These are phyloP conservation scores for Brassica juncea DNA, from an alignment of 345 rosid genomes.

Conservation along the genomic window DNA sequence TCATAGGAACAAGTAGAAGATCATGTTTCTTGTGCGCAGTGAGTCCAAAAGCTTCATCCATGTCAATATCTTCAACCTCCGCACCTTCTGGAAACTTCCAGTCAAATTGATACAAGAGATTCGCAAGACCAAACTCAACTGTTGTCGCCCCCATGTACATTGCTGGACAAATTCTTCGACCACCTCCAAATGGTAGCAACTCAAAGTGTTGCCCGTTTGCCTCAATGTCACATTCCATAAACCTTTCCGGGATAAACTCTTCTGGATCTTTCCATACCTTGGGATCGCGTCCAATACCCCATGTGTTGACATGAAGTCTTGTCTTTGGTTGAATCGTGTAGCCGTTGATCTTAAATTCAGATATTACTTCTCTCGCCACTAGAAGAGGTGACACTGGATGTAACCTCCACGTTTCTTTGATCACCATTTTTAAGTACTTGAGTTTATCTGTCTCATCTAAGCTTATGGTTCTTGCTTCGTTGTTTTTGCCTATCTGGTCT, in stretches of 20 bases:
- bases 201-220: slow-evolving; percentile 41
- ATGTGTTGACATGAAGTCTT: slow-evolving; percentile 42
- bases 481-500: slow-evolving; percentile 23
- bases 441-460: slow-evolving; percentile 31
- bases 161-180: slow-evolving; percentile 46
- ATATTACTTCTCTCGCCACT: slow-evolving; percentile 44
- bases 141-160: slow-evolving; percentile 31
- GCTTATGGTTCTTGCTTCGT: slow-evolving; percentile 18
- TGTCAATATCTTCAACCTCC: slow-evolving; percentile 14
- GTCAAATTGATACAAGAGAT: slow-evolving; percentile 37
- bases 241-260: slow-evolving; percentile 46
- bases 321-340: slow-evolving; percentile 42
- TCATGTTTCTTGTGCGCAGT: slow-evolving; percentile 27
- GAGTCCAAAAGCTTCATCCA: slow-evolving; percentile 38
- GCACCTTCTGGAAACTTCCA: slow-evolving; percentile 44
- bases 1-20: slow-evolving; percentile 35
- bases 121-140: slow-evolving; percentile 43
- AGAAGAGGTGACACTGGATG: slow-evolving; percentile 48
- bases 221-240: slow-evolving; percentile 37
- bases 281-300: slow-evolving; percentile 46
- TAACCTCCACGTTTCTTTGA: slow-evolving; percentile 48
- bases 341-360: slow-evolving; percentile 33
- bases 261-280: slow-evolving; percentile 39
- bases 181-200: slow-evolving; percentile 39
- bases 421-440: slow-evolving; percentile 42